Evolutionary conservation across 768 basidiomycete genomes (phyloP).

Genomic region (Mycena floridula): DNA sequence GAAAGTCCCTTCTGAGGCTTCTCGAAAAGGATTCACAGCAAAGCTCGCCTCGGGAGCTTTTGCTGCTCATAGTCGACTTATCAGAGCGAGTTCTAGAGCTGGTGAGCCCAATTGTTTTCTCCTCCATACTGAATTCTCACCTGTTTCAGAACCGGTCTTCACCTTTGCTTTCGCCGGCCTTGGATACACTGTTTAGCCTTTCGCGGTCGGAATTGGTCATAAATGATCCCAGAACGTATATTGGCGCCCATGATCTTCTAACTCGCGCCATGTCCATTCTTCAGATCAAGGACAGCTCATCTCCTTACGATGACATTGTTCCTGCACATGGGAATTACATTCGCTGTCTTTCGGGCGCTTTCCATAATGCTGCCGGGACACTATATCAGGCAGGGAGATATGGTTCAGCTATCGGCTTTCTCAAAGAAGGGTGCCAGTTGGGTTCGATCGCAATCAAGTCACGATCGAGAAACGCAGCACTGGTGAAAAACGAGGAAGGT

Average conservation of each 20-base stretch:
- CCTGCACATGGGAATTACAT: constrained; percentile 45
- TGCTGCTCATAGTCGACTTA: no score
- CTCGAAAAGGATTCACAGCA: no score
- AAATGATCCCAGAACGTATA: constrained; percentile 39
- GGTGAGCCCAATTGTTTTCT: constrained; percentile 22
- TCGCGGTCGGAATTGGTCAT: constrained; percentile 37
- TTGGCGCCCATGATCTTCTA: constrained; percentile 40
- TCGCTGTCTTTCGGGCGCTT: constrained; percentile 67
- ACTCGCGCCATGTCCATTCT: constrained; percentile 33
- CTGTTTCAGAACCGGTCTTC: constrained; percentile 1
- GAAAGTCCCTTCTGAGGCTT: constrained; percentile 41
- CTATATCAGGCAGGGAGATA: constrained; percentile 61
- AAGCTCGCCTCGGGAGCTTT: no score
- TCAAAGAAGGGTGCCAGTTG: constrained; percentile 50
- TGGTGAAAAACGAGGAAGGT: constrained; percentile 22
- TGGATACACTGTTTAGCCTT: constrained; percentile 53
- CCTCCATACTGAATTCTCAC: background rate
- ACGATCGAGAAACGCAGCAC: background rate
- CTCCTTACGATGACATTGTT: background rate
- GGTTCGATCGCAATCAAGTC: constrained; percentile 34
- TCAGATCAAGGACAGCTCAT: constrained; percentile 12
- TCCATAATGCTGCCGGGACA: constrained; percentile 62
- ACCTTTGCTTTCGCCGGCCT: constrained; percentile 30
- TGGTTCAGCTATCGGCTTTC: constrained; percentile 63
- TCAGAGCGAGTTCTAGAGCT: constrained; percentile 10